Evolutionary conservation across 208 protist genomes (phyloP).

Genomic region (Spongospora subterranea): DNA sequence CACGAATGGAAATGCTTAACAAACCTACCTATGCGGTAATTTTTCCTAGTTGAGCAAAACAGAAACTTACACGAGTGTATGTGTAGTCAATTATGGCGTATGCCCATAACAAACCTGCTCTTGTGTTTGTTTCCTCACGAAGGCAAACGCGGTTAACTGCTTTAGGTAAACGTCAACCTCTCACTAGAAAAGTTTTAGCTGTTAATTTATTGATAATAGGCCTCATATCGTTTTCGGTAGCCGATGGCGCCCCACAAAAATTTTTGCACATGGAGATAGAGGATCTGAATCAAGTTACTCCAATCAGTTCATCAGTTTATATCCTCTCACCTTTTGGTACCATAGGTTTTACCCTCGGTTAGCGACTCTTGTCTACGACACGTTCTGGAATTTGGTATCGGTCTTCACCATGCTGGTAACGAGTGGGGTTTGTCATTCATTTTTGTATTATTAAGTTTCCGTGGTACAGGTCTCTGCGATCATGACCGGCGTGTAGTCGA

Average conservation of each 20-base stretch:
- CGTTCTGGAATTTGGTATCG: slow-evolving; percentile 72
- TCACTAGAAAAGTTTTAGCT: too few relatives aligned
- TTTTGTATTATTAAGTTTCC: neutral
- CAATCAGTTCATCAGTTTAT: neutral
- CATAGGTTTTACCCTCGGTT: slow-evolving; percentile 59
- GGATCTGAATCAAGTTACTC: slow-evolving; percentile 66
- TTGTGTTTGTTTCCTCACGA: slow-evolving; percentile 77
- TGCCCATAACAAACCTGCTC: slow-evolving; percentile 66
- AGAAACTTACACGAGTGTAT: too few relatives aligned
- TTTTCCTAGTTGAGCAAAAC: too few relatives aligned
- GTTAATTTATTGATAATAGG: neutral
- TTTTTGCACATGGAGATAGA: slow-evolving; percentile 70
- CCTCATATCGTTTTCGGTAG: slow-evolving; percentile 66
- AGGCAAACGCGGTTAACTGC: slow-evolving; percentile 72
- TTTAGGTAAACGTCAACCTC: too few relatives aligned
- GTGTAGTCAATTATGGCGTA: slow-evolving; percentile 67
- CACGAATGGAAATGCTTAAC: slow-evolving; percentile 78
- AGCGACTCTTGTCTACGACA: slow-evolving; percentile 66
- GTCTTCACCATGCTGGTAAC: slow-evolving; percentile 73
- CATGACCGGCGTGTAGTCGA: slow-evolving; percentile 66
- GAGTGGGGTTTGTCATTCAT: slow-evolving; percentile 13
- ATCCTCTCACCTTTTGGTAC: neutral
- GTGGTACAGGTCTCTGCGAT: slow-evolving; percentile 21
- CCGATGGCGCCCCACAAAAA: slow-evolving; percentile 65
- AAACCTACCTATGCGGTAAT: slow-evolving; percentile 74